These are phyloP conservation scores for Sarcodon aspratus DNA, from an alignment of 768 basidiomycete genomes.

Conservation along the genomic window DNA sequence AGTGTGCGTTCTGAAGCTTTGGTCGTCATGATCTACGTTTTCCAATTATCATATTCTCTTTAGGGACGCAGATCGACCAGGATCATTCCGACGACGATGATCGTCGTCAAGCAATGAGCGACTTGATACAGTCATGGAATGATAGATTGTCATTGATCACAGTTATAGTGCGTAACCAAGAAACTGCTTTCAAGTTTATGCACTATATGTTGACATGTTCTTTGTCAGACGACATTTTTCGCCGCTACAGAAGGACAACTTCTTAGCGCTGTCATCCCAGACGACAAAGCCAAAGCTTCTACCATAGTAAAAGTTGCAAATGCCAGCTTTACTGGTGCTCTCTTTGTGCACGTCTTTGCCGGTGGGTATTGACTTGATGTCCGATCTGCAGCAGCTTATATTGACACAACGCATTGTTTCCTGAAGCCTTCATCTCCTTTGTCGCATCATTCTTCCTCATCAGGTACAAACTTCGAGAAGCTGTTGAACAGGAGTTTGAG, in stretches of 20 bases:
- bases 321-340: conserved; percentile 36
- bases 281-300: conserved; percentile 2
- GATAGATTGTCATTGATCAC: conserved; percentile 50
- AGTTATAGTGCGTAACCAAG: conserved; percentile 39
- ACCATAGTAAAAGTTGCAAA: conserved; percentile 18
- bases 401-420: neutral
- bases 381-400: neutral
- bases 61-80: conserved; percentile 39
- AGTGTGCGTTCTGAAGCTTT: too few species aligned
- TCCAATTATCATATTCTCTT: neutral
- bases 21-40: neutral
- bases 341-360: conserved; percentile 42
- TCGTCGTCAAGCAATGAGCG: conserved; percentile 31
- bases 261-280: conserved; percentile 31
- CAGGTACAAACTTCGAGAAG: conserved; percentile 42
- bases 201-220: too few species aligned
- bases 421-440: conserved; percentile 33
- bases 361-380: conserved; percentile 16
- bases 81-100: conserved; percentile 34
- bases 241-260: conserved; percentile 46
- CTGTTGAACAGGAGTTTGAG: conserved; percentile 24
- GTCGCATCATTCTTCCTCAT: conserved; percentile 44
- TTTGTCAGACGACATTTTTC: conserved; percentile 61
- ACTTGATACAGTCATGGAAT: conserved; percentile 50
- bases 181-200: too few species aligned